These are phyloP conservation scores for Edaphochlamys debaryana DNA, from an alignment of 139 green algal species.

Conservation along the genomic window DNA sequence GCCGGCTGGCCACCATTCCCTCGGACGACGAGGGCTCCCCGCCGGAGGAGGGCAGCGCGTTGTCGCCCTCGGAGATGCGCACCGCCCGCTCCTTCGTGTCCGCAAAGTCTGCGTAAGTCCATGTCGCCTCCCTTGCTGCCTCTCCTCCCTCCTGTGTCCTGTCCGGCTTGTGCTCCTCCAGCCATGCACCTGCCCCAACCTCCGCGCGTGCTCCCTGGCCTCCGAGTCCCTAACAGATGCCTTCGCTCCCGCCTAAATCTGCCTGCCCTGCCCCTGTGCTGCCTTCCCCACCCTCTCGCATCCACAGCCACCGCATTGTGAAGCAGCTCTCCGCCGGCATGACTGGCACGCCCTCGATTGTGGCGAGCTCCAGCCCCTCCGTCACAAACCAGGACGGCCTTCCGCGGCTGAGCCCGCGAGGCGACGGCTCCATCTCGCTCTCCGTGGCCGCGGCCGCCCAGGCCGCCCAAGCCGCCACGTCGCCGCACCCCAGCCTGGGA, in stretches of 20 bases:
- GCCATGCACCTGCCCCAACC: too few species aligned
- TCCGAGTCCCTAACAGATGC: too few species aligned
- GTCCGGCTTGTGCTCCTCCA: too few species aligned
- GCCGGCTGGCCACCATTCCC: slow-evolving; percentile 34
- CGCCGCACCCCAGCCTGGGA: background rate
- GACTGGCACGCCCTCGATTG: background rate
- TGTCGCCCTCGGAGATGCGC: slow-evolving; percentile 17
- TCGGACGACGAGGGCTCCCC: slow-evolving; percentile 11
- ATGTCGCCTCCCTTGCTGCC: too few species aligned
- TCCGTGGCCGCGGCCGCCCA: background rate
- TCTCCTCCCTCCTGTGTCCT: too few species aligned
- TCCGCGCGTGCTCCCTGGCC: too few species aligned
- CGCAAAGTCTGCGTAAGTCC: slow-evolving; percentile 13
- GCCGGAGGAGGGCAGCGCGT: slow-evolving; percentile 6
- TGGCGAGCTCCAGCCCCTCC: slow-evolving; percentile 25
- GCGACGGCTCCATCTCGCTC: too few species aligned
- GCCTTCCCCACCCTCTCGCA: too few species aligned
- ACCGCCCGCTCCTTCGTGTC: slow-evolving; percentile 32
- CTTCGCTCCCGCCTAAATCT: too few species aligned
- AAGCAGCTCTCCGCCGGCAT: background rate
- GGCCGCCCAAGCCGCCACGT: too few species aligned
- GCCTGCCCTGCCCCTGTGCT: too few species aligned
- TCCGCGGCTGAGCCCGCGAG: background rate
- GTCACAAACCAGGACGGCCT: slow-evolving; percentile 10
- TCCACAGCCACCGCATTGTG: background rate